A percentile compares a stretch with the other conserved stretches of the same genome.
Evolutionary conservation across 176 grass and related monocot genomes (phyloP).

Genomic region (Panicum miliaceum): DNA sequence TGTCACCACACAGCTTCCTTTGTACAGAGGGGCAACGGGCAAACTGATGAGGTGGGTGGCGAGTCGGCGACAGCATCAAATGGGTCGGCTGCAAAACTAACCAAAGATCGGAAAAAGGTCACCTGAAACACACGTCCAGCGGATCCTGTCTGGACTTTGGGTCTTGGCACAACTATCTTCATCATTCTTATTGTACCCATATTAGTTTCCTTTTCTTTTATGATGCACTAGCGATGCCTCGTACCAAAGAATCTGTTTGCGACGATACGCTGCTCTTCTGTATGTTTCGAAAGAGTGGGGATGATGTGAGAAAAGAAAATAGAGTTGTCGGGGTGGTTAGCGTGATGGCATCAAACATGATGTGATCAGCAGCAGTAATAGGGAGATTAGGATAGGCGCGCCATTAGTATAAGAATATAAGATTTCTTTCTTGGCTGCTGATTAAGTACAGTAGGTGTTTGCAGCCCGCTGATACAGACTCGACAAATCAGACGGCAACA

Average conservation of each 20-base stretch:
- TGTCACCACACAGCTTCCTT: not conserved
- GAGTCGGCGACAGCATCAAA: not conserved
- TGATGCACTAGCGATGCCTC: not conserved
- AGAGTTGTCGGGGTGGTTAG: constrained; percentile 14
- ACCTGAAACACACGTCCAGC: constrained; percentile 13
- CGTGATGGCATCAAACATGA: constrained; percentile 20
- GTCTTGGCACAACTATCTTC: not conserved
- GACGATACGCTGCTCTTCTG: not conserved
- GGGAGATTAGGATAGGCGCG: constrained; percentile 22
- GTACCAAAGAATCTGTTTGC: too few relatives aligned
- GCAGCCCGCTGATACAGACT: not conserved
- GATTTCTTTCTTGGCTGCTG: not conserved
- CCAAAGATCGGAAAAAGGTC: not conserved
- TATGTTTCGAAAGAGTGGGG: not conserved
- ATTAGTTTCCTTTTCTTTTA: not conserved
- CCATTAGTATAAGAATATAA: constrained; percentile 27
- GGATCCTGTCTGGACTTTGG: not conserved
- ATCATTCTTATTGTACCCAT: not conserved
- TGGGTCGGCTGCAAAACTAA: not conserved
- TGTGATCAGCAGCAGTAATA: constrained; percentile 4
- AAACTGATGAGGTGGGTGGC: not conserved
- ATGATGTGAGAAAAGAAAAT: not conserved
- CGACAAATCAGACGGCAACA: not conserved
- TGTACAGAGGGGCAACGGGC: not conserved
- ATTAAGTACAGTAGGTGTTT: not conserved